Conservation (phyloP, 345 rosid species). For the Aquilaria yunnanensis region DNA sequence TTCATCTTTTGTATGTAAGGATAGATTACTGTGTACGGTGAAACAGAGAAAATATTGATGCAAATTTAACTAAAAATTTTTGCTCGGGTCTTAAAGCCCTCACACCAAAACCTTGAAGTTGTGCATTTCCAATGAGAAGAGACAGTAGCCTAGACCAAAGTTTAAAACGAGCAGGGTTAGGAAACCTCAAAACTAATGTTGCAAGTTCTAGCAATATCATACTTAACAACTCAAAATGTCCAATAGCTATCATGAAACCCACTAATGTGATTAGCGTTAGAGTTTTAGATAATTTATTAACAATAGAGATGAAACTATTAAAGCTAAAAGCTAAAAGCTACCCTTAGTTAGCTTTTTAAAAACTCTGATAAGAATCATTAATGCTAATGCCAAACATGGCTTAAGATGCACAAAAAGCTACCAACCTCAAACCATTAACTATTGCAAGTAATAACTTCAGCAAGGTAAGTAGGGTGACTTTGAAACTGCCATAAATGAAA, state of each 20-base stretch:
- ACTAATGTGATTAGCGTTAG: conserved; percentile 6
- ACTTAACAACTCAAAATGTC: conserved; percentile 40
- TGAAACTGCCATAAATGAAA: conserved; percentile 26
- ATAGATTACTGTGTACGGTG: conserved; percentile 58
- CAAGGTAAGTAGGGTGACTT: conserved; percentile 22
- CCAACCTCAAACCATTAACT: conserved; percentile 18
- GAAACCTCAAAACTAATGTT: conserved; percentile 17
- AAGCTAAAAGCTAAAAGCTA: too few species aligned
- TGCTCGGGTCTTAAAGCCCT: conserved; percentile 87
- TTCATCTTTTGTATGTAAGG: conserved; percentile 39
- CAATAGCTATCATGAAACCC: conserved; percentile 51
- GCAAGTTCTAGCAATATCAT: conserved; percentile 28
- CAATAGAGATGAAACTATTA: too few species aligned
- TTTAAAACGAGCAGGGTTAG: conserved; percentile 16
- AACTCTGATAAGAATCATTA: too few species aligned
- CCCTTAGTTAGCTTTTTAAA: too few species aligned
- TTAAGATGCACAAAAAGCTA: conserved; percentile 22
- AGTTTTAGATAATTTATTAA: too few species aligned
- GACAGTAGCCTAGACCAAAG: conserved; percentile 24
- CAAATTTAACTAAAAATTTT: conserved; percentile 66
- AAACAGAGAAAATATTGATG: conserved; percentile 70
- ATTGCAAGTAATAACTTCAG: conserved; percentile 23
- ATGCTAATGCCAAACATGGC: too few species aligned
- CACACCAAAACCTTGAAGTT: conserved; percentile 53
- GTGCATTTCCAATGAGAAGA: conserved; percentile 16